phyloP scores from a whole-genome alignment of 495 filamentous ascomycete genomes.

The Echria macrotheca region DNA sequence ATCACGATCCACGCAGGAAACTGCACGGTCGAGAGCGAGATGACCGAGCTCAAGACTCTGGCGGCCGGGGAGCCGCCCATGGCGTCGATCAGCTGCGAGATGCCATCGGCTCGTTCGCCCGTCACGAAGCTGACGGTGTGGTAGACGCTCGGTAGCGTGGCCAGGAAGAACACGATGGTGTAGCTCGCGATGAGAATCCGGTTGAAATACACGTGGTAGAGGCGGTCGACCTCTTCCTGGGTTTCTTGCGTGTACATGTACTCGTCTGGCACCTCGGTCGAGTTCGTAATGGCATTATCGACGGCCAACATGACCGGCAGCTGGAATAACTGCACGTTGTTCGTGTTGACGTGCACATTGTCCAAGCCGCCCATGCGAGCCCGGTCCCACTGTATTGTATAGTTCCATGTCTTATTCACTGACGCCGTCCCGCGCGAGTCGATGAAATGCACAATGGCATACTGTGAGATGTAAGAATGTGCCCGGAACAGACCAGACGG shows the following conservation, averaged over 20 bases:
- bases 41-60: slow-evolving; percentile 9
- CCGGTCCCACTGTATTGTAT: slow-evolving; percentile 14
- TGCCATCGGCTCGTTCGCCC: slow-evolving; percentile 64
- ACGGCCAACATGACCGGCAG: slow-evolving; percentile 16
- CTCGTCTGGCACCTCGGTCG: slow-evolving; percentile 4
- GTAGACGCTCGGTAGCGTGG: slow-evolving; percentile 12
- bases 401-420: slow-evolving; percentile 19
- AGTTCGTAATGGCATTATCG: slow-evolving; percentile 20
- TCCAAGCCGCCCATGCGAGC: background rate
- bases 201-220: background rate
- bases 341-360: slow-evolving; percentile 5
- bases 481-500: no score
- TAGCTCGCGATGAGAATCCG: slow-evolving; percentile 1
- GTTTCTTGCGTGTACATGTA: background rate
- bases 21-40: slow-evolving; percentile 11
- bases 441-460: slow-evolving; percentile 15
- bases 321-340: slow-evolving; percentile 10
- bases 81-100: slow-evolving; percentile 68
- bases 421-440: slow-evolving; percentile 14
- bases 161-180: slow-evolving; percentile 18
- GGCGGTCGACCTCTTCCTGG: slow-evolving; percentile 4
- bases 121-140: slow-evolving; percentile 50
- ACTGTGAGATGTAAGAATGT: no score
- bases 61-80: slow-evolving; percentile 43
- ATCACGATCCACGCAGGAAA: slow-evolving; percentile 34